Evolutionary conservation across 331 rosid species (phyloP).

Genomic region (Pyracantha coccinea): DNA sequence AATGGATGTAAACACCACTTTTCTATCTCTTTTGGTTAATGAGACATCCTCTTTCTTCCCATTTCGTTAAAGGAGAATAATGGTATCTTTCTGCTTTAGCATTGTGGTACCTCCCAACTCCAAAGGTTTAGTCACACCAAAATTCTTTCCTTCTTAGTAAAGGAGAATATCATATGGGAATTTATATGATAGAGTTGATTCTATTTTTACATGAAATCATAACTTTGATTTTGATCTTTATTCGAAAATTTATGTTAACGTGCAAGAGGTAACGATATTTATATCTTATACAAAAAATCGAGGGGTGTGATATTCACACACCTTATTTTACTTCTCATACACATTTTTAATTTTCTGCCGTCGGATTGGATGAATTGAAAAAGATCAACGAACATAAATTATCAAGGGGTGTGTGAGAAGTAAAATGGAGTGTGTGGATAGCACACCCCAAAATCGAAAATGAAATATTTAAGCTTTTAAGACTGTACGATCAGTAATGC

Average conservation of each 20-base stretch:
- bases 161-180: background rate
- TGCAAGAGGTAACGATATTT: too few species aligned
- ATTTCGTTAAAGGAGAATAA: background rate
- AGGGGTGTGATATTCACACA: too few species aligned
- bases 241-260: too few species aligned
- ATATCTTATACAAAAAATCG: too few species aligned
- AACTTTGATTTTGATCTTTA: background rate
- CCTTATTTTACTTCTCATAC: too few species aligned
- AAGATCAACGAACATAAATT: too few species aligned
- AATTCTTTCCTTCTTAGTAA: background rate
- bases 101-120: background rate
- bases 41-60: background rate
- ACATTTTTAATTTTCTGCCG: too few species aligned
- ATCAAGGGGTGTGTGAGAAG: too few species aligned
- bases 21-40: background rate
- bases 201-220: background rate
- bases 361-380: too few species aligned
- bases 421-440: too few species aligned
- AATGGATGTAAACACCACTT: constrained; percentile 1
- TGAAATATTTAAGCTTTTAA: background rate
- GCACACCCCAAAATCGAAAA: too few species aligned
- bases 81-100: background rate
- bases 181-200: background rate
- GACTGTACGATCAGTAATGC: background rate
- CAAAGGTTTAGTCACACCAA: background rate